Percentiles rank a stretch among this genome's conserved stretches.
These are phyloP conservation scores for Aspergillus aculeatus DNA, from an alignment of 2,329 filamentous ascomycete species.

Conservation along the genomic window DNA sequence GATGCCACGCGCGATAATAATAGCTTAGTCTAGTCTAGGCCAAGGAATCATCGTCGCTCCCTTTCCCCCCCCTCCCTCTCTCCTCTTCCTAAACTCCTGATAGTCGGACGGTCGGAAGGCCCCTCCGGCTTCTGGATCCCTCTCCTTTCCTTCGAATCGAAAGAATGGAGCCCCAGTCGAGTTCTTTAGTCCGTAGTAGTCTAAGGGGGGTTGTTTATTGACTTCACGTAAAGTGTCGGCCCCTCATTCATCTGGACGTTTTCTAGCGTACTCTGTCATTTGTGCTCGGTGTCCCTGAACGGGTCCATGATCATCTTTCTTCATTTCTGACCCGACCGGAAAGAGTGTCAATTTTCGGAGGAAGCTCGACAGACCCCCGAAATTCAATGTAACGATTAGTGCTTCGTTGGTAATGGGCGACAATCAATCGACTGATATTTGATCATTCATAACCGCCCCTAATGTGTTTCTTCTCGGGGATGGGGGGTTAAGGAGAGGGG, in stretches of 20 bases:
- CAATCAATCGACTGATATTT: background rate
- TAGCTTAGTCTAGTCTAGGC: background rate
- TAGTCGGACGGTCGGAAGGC: background rate
- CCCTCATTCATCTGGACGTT: background rate
- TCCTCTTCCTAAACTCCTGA: background rate
- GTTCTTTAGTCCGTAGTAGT: background rate
- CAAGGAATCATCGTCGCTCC: background rate
- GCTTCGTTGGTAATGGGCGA: background rate
- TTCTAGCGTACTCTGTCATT: background rate
- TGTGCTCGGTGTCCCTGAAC: background rate
- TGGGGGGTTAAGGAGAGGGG: background rate
- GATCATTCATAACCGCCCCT: background rate
- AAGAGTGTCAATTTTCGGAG: background rate
- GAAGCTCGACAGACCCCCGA: too few species aligned
- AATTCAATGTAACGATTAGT: background rate
- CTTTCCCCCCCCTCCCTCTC: background rate
- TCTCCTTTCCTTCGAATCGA: background rate
- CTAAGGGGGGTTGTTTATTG: background rate
- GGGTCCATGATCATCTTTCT: background rate
- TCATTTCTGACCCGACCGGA: background rate
- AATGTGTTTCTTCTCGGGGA: background rate
- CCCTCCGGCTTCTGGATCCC: conserved; percentile 17
- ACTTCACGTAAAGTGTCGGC: background rate
- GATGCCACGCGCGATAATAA: conserved; percentile 1
- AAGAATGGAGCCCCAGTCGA: background rate